A percentile compares a stretch with the other conserved stretches of the same genome.
phyloP scores from a whole-genome alignment of 805 yeast genomes.

The Pichia nanzhaoensis region DNA sequence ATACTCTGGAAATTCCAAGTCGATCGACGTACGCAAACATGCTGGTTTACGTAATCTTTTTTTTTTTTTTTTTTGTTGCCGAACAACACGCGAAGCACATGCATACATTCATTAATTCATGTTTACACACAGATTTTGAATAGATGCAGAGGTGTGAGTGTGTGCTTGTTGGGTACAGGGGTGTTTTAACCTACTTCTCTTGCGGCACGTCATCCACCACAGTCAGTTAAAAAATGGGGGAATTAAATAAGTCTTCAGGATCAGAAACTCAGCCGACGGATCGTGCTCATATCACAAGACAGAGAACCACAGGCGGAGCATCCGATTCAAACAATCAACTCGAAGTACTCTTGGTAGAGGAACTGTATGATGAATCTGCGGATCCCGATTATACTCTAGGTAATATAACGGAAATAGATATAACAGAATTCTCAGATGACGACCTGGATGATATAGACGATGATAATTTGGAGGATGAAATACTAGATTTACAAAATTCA shows the following conservation, averaged over 20 bases:
- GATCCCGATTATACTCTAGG: conserved; percentile 25
- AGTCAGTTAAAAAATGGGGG: background rate
- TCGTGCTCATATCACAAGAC: background rate
- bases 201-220: no score
- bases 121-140: no score
- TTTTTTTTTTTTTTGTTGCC: no score
- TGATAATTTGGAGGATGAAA: conserved; percentile 1
- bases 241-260: background rate
- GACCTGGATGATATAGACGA: background rate
- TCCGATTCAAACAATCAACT: background rate
- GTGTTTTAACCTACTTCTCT: no score
- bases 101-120: no score
- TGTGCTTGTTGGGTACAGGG: no score
- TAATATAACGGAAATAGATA: conserved; percentile 2
- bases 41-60: no score
- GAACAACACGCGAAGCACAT: no score
- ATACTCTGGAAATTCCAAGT: no score
- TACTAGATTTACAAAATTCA: background rate
- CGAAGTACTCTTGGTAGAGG: conserved; percentile 11
- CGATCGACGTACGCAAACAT: no score
- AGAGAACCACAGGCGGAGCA: background rate
- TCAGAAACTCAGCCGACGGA: background rate
- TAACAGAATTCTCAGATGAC: background rate
- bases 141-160: no score
- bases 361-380: conserved; percentile 22